A percentile compares a stretch with the other conserved stretches of the same genome.
Evolutionary conservation across 352 stramenopile genomes (phyloP).

Genomic region (Halophytophthora batemanensis): DNA sequence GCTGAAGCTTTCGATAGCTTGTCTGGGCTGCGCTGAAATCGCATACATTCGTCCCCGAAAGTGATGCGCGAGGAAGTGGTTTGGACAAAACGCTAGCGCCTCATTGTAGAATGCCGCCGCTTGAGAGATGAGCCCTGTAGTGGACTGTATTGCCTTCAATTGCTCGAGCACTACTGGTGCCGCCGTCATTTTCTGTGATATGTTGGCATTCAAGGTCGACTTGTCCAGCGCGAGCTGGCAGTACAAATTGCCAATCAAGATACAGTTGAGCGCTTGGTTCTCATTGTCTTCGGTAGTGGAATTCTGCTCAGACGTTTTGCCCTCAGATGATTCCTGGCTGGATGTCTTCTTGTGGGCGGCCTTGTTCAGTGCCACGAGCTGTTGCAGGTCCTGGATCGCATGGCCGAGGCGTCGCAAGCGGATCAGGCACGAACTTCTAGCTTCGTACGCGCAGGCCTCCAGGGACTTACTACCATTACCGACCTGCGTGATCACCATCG

Average conservation of each 20-base stretch:
- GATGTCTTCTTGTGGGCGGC: not conserved
- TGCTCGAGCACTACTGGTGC: constrained; percentile 23
- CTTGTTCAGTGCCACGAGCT: constrained; percentile 19
- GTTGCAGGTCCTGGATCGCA: constrained; percentile 51
- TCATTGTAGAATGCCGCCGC: constrained; percentile 35
- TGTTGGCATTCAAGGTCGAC: constrained; percentile 24
- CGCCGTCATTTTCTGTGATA: constrained; percentile 20
- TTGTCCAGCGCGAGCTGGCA: constrained; percentile 51
- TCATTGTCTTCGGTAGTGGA: constrained; percentile 17
- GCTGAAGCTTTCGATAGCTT: constrained; percentile 27
- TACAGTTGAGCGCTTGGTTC: constrained; percentile 20
- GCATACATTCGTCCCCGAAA: constrained; percentile 43
- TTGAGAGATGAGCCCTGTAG: constrained; percentile 26
- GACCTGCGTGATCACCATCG: constrained; percentile 34
- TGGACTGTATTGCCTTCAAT: constrained; percentile 23
- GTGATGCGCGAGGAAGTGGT: constrained; percentile 45
- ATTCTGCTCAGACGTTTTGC: not conserved
- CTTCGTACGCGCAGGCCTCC: constrained; percentile 26
- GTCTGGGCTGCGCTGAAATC: constrained; percentile 29
- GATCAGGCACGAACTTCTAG: constrained; percentile 33
- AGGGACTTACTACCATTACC: constrained; percentile 28
- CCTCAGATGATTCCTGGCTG: too few species aligned
- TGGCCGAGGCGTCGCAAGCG: constrained; percentile 32
- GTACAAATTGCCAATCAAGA: constrained; percentile 58
- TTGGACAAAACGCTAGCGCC: constrained; percentile 21